These are phyloP conservation scores for Davidsoniella virescens DNA, from an alignment of 2,329 filamentous ascomycete species.

Conservation along the genomic window DNA sequence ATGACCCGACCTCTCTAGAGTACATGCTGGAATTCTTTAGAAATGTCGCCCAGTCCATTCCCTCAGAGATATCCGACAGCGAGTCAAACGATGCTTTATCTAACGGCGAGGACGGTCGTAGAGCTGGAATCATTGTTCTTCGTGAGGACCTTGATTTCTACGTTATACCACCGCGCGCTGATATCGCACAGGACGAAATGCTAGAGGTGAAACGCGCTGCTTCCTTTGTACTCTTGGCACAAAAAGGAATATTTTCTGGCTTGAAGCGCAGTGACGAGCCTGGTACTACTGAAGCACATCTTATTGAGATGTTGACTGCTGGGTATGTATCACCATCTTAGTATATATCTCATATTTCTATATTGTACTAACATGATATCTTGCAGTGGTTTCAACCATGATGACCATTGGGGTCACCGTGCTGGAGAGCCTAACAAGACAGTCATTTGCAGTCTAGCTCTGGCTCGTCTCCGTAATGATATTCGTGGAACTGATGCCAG, in stretches of 20 bases:
- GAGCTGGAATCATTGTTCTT: conserved; percentile 92
- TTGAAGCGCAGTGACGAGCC: conserved; percentile 88
- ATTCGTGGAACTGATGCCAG: conserved; percentile 65
- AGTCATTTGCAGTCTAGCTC: conserved; percentile 88
- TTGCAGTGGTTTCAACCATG: conserved; percentile 79
- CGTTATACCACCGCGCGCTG: conserved; percentile 69
- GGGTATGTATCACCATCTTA: conserved; percentile 45
- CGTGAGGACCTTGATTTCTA: conserved; percentile 97
- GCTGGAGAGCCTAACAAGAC: conserved; percentile 98
- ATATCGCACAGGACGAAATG: conserved; percentile 82
- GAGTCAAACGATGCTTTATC: conserved; percentile 54
- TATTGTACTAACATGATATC: conserved; percentile 12
- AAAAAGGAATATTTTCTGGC: conserved; percentile 92
- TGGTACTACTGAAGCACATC: conserved; percentile 90
- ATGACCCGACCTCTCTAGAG: conserved; percentile 87
- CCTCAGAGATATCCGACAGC: conserved; percentile 20
- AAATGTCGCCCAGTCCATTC: conserved; percentile 89
- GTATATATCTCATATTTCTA: neutral
- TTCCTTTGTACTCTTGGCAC: conserved; percentile 67
- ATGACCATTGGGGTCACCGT: conserved; percentile 89
- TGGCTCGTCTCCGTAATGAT: conserved; percentile 84
- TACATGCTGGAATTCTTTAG: conserved; percentile 99
- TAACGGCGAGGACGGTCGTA: conserved; percentile 59
- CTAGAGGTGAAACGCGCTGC: conserved; percentile 90
- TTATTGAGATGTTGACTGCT: conserved; percentile 98